Evolutionary conservation across 2,329 filamentous ascomycete genomes (phyloP).

Genomic region (Colletotrichum chlorophyti): DNA sequence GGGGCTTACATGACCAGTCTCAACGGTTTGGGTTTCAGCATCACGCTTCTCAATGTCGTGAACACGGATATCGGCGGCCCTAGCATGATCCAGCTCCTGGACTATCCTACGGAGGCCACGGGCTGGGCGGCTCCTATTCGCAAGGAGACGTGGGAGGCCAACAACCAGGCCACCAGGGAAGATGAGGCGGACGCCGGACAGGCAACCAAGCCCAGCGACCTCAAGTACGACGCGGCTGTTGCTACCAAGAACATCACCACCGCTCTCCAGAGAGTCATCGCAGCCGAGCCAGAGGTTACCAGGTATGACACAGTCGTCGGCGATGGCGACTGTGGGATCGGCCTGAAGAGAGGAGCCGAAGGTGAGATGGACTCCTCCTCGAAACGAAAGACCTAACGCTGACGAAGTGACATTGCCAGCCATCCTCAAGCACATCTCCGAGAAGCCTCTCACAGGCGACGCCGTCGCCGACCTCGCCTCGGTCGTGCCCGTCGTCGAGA

Average conservation of each 20-base stretch:
- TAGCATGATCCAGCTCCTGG: conserved; percentile 73
- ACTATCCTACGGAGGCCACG: conserved; percentile 71
- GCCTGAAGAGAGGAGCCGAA: conserved; percentile 86
- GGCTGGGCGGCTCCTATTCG: conserved; percentile 73
- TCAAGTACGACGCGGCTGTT: conserved; percentile 58
- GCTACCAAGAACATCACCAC: conserved; percentile 60
- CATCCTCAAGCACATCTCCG: conserved; percentile 56
- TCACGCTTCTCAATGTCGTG: conserved; percentile 71
- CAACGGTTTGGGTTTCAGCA: conserved; percentile 78
- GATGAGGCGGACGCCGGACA: conserved; percentile 40
- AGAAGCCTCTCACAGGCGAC: conserved; percentile 55
- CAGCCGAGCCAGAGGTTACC: conserved; percentile 74
- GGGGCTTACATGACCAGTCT: conserved; percentile 83
- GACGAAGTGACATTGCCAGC: conserved; percentile 43
- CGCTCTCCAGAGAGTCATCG: conserved; percentile 68
- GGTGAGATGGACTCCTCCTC: conserved; percentile 46
- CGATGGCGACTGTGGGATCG: conserved; percentile 89
- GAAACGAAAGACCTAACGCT: conserved; percentile 13
- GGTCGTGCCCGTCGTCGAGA: conserved; percentile 63
- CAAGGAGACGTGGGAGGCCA: conserved; percentile 68
- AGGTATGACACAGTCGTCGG: conserved; percentile 83
- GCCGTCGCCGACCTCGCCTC: conserved; percentile 58
- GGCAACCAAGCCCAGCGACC: conserved; percentile 50
- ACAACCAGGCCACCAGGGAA: conserved; percentile 55
- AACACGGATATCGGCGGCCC: conserved; percentile 64